Evolutionary conservation across 208 protist genomes (phyloP).

Genomic region (Trichomonas gallinae): DNA sequence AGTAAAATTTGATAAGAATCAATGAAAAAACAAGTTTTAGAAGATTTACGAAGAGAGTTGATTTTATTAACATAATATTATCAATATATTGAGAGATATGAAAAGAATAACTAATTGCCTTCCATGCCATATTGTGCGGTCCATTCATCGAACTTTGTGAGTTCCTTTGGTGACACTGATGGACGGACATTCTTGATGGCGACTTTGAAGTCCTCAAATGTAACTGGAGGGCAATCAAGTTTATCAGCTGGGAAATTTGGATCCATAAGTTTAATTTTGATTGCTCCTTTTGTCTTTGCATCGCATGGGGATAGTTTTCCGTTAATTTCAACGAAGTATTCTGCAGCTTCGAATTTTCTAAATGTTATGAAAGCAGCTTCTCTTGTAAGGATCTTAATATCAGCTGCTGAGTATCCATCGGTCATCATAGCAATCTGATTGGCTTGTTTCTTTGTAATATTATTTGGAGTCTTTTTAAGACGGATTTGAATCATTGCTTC

Average conservation of each 20-base stretch:
- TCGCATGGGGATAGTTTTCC: background rate
- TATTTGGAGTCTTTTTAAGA: background rate
- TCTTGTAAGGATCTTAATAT: constrained; percentile 52
- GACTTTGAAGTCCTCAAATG: background rate
- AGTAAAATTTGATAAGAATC: background rate
- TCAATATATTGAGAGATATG: background rate
- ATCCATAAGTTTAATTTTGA: background rate
- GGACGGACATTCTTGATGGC: background rate
- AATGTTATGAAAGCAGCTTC: constrained; percentile 60
- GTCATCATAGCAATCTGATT: constrained; percentile 16
- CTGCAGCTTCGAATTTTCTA: constrained; percentile 34
- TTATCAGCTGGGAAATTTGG: background rate
- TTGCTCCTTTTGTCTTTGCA: background rate
- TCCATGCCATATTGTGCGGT: background rate
- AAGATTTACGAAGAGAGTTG: background rate
- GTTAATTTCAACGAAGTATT: background rate
- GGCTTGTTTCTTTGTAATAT: background rate
- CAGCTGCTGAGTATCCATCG: constrained; percentile 54
- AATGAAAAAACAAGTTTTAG: background rate
- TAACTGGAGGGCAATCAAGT: background rate
- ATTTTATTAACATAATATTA: background rate
- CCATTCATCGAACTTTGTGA: background rate
- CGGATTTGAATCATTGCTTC: background rate
- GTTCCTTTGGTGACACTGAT: background rate
- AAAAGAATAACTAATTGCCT: background rate